Percentiles rank a stretch among this genome's conserved stretches.
Conservation (phyloP, 257 asterid species). For the Solanum chmielewskii region DNA sequence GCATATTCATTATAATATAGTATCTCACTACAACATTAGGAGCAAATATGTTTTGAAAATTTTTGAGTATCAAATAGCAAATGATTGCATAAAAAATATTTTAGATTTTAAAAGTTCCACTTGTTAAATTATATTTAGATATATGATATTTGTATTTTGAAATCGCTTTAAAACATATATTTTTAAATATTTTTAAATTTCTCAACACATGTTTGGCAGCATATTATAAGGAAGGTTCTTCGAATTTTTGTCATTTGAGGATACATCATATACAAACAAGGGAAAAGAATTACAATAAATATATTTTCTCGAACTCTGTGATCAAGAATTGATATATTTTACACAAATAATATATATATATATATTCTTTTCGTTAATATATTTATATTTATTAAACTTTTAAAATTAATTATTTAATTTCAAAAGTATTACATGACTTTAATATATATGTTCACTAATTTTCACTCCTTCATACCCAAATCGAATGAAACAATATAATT, state of each 20-base stretch:
- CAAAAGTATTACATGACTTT: neutral
- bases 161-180: neutral
- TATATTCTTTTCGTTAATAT: no score
- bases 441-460: no score
- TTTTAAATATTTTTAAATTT: no score
- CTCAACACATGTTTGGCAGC: neutral
- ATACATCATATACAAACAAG: neutral
- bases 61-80: neutral
- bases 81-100: neutral
- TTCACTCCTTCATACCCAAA: no score
- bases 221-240: neutral
- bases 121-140: neutral
- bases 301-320: neutral
- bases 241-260: neutral
- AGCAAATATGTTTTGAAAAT: neutral
- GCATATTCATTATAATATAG: no score
- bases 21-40: neutral
- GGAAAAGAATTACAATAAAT: neutral
- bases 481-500: no score
- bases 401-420: no score
- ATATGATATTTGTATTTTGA: neutral
- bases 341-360: no score
- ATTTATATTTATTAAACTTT: no score
- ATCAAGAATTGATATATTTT: neutral
- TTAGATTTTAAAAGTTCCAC: neutral